Base-by-base conservation (phyloP, 2,329 filamentous ascomycete genomes). In the Trichoderma atroviride region DNA sequence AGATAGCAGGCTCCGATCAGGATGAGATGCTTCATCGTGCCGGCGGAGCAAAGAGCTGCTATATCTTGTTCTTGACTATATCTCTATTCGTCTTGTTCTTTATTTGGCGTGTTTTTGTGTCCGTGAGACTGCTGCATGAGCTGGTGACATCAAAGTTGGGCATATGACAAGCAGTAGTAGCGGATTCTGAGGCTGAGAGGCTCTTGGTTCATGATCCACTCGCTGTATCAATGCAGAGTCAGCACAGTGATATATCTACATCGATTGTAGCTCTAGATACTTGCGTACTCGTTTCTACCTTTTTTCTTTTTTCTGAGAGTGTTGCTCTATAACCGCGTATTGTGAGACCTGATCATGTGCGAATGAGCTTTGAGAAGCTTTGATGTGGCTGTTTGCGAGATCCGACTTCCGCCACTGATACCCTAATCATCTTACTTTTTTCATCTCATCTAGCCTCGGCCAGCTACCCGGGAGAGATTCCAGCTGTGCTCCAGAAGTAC, bases 1-100 rank as follows among this genome's bases (percentile, higher is more conserved):
- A 92, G 79, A 79, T 92, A 92, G 73, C 89, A 90, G 31, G 89
- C 89, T 27, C 90, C 90, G 56, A 91, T 83, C 57, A 89, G 85
- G 63, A 92, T 80, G 71, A 92, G 81, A 72, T 87, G 85, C 79
- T 83, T 85, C 82, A 85, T 87, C 29, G 19, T 69, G 53, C 16
- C 1, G 53, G 27, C 4, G 24, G 31, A 14, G 40, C 70, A 69
- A 50, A 33, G 56, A 35, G 9, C n/a, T 61, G 2, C 27, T 61
- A 3, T 35, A 6, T 7, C 7, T 47, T 59, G 5, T 53, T 16
- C 53, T 13, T 40, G 19, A 7, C 14, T 33, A 27, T 47, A 9
- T 14, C 33, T 35, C 11, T 35, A 14, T 35, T 35, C 33, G 11
- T 35, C 33, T 35, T 35, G 33, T 35, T 9, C 19, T 19, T 2